Conservation (phyloP, 352 stramenopile genomes). For the Aphanomyces invadans region DNA sequence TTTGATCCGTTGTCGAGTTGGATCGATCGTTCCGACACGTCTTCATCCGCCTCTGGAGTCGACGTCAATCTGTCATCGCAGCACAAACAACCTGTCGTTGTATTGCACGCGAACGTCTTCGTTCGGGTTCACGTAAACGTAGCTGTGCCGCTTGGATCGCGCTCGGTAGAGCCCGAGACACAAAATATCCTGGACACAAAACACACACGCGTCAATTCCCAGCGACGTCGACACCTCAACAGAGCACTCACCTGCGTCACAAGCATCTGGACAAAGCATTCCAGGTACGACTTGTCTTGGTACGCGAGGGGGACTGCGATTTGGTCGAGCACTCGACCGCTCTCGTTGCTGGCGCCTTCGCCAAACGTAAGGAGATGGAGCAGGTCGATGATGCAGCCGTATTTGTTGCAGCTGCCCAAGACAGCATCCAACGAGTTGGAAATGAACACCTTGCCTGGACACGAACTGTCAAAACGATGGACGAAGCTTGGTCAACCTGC, state of each 20-base stretch:
- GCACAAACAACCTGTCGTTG: conserved; percentile 60
- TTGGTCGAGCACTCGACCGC: conserved; percentile 39
- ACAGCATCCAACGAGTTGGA: conserved; percentile 67
- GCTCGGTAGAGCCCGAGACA: conserved; percentile 49
- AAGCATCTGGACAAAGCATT: conserved; percentile 48
- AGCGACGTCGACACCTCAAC: not conserved
- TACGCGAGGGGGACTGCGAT: conserved; percentile 45
- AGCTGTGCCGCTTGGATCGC: conserved; percentile 35
- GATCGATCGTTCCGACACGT: not conserved
- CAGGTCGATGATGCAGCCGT: conserved; percentile 57
- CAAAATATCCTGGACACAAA: conserved; percentile 38
- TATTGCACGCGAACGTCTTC: conserved; percentile 48
- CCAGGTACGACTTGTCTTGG: conserved; percentile 48
- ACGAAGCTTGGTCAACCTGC: conserved; percentile 9
- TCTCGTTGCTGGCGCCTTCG: conserved; percentile 11
- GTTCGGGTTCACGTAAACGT: conserved; percentile 58
- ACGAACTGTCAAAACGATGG: not conserved
- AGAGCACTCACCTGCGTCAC: conserved; percentile 27
- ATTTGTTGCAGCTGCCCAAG: conserved; percentile 49
- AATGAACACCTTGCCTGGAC: conserved; percentile 50
- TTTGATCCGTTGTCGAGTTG: not conserved
- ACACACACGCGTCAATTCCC: not conserved
- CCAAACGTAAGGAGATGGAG: conserved; percentile 54
- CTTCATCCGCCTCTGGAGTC: not conserved
- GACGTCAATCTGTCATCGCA: too few relatives aligned